A percentile compares a stretch with the other conserved stretches of the same genome.
phyloP scores from a whole-genome alignment of 2,329 filamentous ascomycete genomes.

The Clonostachys chloroleuca region DNA sequence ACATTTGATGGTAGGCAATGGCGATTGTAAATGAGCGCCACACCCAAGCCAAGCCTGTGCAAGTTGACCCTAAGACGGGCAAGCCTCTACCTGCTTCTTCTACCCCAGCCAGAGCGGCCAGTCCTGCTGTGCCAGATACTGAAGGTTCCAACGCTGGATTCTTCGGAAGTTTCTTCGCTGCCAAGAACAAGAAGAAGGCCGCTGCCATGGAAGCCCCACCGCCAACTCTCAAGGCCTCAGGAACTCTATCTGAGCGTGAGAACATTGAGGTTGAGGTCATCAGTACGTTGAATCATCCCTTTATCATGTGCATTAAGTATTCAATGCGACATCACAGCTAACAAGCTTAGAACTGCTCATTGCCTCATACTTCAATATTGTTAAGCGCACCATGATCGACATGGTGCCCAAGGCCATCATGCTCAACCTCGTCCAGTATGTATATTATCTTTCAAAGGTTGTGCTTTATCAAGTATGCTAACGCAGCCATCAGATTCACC shows the following conservation, averaged over 20 bases:
- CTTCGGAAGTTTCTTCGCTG: slow-evolving; percentile 97
- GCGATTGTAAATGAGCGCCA: slow-evolving; percentile 95
- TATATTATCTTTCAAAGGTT: slow-evolving; percentile 13
- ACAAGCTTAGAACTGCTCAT: slow-evolving; percentile 74
- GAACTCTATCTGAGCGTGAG: slow-evolving; percentile 89
- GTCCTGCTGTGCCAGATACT: slow-evolving; percentile 61
- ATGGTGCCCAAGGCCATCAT: slow-evolving; percentile 99
- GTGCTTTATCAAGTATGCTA: neutral
- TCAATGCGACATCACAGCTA: no score
- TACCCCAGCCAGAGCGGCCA: slow-evolving; percentile 68
- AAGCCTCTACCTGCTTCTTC: slow-evolving; percentile 72
- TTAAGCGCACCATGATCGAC: slow-evolving; percentile 97
- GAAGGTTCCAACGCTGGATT: slow-evolving; percentile 67
- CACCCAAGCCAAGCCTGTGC: slow-evolving; percentile 75
- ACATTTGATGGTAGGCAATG: slow-evolving; percentile 62
- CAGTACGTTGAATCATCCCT: slow-evolving; percentile 55
- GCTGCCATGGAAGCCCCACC: slow-evolving; percentile 98
- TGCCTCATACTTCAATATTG: slow-evolving; percentile 96
- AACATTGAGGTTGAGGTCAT: slow-evolving; percentile 97
- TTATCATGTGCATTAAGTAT: neutral
- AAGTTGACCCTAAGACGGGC: slow-evolving; percentile 97
- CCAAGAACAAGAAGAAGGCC: slow-evolving; percentile 99
- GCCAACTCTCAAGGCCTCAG: slow-evolving; percentile 87
- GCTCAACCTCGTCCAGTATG: slow-evolving; percentile 92
- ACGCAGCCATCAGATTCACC: slow-evolving; percentile 58